A percentile compares a stretch with the other conserved stretches of the same genome.
Evolutionary conservation across 768 basidiomycete species (phyloP).

Genomic region (Tricholoma furcatifolium): DNA sequence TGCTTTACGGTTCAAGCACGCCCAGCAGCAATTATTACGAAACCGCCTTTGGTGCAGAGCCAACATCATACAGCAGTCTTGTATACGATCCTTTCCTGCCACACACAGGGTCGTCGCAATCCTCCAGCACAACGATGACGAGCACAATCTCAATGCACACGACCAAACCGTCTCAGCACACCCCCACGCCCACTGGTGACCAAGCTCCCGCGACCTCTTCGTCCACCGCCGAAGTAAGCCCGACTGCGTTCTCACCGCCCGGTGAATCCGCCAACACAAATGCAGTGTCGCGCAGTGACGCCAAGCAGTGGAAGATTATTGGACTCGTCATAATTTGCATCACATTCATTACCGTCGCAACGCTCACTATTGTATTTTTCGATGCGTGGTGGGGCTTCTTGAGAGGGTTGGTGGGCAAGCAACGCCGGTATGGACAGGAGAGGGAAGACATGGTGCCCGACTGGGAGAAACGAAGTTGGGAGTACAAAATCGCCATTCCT

Average conservation of each 20-base stretch:
- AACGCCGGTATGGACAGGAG: constrained; percentile 28
- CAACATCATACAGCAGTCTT: constrained; percentile 11
- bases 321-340: constrained; percentile 68
- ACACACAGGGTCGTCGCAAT: constrained; percentile 4
- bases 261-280: constrained; percentile 14
- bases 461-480: constrained; percentile 62
- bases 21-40: constrained; percentile 5
- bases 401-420: constrained; percentile 45
- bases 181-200: neutral
- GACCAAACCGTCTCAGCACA: constrained; percentile 2
- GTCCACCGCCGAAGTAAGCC: neutral
- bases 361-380: constrained; percentile 64
- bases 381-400: constrained; percentile 70
- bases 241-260: constrained; percentile 3
- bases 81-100: constrained; percentile 2
- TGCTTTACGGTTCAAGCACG: constrained; percentile 9
- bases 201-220: neutral
- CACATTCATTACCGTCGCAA: constrained; percentile 51
- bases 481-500: constrained; percentile 46
- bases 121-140: neutral
- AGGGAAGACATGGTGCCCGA: constrained; percentile 63
- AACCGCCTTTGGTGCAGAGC: constrained; percentile 1
- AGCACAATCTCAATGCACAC: constrained; percentile 1
- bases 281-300: constrained; percentile 38
- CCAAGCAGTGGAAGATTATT: constrained; percentile 65